Percentiles rank a stretch among this genome's conserved stretches.
phyloP scores from a whole-genome alignment of 2,329 filamentous ascomycete species.

The Xylogone sp. region DNA sequence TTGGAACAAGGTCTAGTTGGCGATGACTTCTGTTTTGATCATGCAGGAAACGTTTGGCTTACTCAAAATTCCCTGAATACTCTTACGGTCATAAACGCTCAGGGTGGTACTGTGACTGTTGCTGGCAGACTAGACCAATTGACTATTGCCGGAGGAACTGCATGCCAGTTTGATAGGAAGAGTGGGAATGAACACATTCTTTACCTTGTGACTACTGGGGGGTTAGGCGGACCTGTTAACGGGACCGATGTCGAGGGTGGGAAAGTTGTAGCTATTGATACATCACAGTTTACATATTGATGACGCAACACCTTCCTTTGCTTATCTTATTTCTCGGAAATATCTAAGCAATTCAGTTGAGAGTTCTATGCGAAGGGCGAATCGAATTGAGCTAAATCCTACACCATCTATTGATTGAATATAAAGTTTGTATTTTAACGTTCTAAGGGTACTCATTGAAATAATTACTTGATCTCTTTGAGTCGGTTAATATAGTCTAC shows the following conservation, averaged over 20 bases:
- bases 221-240: conserved; percentile 11
- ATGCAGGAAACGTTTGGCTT: conserved; percentile 12
- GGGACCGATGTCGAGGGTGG: conserved; percentile 14
- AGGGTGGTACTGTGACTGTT: conserved; percentile 3
- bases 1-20: neutral
- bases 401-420: no score
- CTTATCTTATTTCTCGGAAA: no score
- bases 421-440: no score
- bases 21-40: conserved; percentile 12
- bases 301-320: no score
- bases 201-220: conserved; percentile 16
- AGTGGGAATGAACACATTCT: conserved; percentile 10
- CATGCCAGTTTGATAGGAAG: conserved; percentile 13
- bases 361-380: no score
- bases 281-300: neutral
- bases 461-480: no score
- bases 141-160: conserved; percentile 13
- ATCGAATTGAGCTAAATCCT: no score
- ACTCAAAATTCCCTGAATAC: conserved; percentile 10
- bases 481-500: no score
- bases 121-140: conserved; percentile 9
- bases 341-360: no score
- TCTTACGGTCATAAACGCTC: conserved; percentile 7
- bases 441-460: no score
- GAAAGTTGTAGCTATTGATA: conserved; percentile 15